Base-by-base conservation (phyloP, 1,284 basidiomycete species). In the Ceratobasidium sp. region DNA sequence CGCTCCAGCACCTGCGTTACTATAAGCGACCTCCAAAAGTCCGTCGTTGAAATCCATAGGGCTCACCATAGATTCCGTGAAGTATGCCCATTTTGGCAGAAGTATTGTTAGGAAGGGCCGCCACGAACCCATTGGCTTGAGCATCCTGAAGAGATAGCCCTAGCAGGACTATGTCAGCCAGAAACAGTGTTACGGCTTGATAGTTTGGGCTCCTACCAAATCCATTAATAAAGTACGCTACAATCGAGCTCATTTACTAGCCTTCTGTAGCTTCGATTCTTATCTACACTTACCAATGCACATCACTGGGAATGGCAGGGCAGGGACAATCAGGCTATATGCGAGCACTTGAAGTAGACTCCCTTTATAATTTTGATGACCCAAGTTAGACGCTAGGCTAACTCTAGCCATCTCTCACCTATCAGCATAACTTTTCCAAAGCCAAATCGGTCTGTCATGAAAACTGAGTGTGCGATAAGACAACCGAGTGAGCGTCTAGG, bases 231-330 rank as follows among this genome's bases (percentile, higher is more conserved):
- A 82, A 77, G 76, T 84, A 92, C 0, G 85, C 84, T 53, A 23
- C 23, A 30, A 54, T 66, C 11, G 18, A 7, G 25, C 6, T 51
- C 18, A 16, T 23, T 42, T 51, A 18, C 3, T 33, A 38, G 16
- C 0, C 3, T 36, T 18, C n/a, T 48, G 12, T 14, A 30, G 23
- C 28, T 28, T 11, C 9, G 3, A 61, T 16, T 8, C 23, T 2
- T 21, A 25, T 56, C n/a, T 4, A 30, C n/a, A 59, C 66, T 69
- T 18, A 69, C 66, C 40, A 23, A 88, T 76, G 54, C 88, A 84
- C 76, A 91, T 88, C 3, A 88, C 81, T 0, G 88, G 87, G 78
- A 89, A 92, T 0, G 91, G 90, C 2, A 85, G 84, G 1, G 85
- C 88, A 25, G 88, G 83, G 14, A 84, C 83, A 78, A 83, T 80